Evolutionary conservation across 306 rosid species (phyloP).

Genomic region (Ormosia semicastrata): DNA sequence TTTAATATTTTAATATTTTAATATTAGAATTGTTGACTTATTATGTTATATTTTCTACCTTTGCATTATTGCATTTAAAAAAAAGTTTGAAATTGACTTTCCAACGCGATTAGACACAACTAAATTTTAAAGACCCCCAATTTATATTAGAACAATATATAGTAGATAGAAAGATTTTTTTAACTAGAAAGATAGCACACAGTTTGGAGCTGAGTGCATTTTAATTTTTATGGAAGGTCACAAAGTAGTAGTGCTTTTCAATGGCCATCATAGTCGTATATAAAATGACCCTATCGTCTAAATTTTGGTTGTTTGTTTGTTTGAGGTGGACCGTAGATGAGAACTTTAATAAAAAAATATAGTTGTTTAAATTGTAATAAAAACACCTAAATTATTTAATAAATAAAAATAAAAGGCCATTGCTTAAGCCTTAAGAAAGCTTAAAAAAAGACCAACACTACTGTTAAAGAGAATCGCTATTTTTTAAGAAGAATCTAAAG

Average conservation of each 20-base stretch:
- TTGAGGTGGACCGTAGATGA: background rate
- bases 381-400: background rate
- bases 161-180: background rate
- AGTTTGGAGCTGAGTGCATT: background rate
- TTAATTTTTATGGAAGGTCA: background rate
- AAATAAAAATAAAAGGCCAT: background rate
- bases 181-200: background rate
- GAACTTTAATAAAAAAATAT: background rate
- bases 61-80: background rate
- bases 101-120: background rate
- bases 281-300: background rate
- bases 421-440: background rate
- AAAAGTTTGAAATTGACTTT: background rate
- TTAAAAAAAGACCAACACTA: background rate
- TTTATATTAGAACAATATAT: background rate
- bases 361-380: background rate
- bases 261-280: background rate
- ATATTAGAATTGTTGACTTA: no score
- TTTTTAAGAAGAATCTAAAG: slow-evolving; percentile 20
- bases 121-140: background rate
- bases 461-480: background rate
- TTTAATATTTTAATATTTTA: no score
- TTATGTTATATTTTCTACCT: no score
- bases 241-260: slow-evolving; percentile 10
- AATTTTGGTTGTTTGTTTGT: background rate